These are phyloP conservation scores for Seiridium unicorne DNA, from an alignment of 2,329 filamentous ascomycete genomes.

Conservation along the genomic window DNA sequence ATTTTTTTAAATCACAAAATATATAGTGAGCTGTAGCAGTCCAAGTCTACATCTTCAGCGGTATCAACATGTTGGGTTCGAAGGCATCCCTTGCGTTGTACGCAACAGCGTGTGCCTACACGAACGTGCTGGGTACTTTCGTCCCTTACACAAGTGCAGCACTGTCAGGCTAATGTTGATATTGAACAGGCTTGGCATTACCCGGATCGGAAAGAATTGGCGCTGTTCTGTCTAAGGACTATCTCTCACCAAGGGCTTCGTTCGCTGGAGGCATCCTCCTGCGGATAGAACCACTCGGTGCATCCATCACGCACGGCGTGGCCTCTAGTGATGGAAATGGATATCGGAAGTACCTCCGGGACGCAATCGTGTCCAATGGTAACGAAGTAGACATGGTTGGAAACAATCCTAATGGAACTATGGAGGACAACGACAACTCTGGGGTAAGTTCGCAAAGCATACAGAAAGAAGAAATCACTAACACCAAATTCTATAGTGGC, in stretches of 20 bases:
- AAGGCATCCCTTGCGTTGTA: not conserved
- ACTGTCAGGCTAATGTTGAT: not conserved
- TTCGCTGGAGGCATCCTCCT: conserved; percentile 22
- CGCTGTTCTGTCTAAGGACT: not conserved
- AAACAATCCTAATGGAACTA: conserved; percentile 29
- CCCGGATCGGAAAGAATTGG: not conserved
- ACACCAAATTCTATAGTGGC: conserved; percentile 16
- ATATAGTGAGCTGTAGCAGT: too few species aligned
- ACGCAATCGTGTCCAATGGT: conserved; percentile 27
- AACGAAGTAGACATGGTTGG: conserved; percentile 36
- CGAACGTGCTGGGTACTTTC: not conserved
- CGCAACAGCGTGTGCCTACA: not conserved
- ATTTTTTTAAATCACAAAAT: too few species aligned
- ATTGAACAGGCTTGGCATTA: not conserved
- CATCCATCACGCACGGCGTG: conserved; percentile 34
- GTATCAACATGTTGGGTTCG: not conserved
- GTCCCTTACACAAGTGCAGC: not conserved
- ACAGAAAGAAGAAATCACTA: too few species aligned
- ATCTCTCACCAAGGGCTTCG: not conserved
- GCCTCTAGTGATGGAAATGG: conserved; percentile 31
- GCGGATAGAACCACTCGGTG: conserved; percentile 36
- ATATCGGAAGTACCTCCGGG: conserved; percentile 32
- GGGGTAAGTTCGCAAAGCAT: conserved; percentile 13
- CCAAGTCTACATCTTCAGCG: not conserved
- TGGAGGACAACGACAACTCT: conserved; percentile 34